A percentile compares a stretch with the other conserved stretches of the same genome.
Evolutionary conservation across 179 eudicot species (phyloP).

Genomic region (Beta macrorhiza): DNA sequence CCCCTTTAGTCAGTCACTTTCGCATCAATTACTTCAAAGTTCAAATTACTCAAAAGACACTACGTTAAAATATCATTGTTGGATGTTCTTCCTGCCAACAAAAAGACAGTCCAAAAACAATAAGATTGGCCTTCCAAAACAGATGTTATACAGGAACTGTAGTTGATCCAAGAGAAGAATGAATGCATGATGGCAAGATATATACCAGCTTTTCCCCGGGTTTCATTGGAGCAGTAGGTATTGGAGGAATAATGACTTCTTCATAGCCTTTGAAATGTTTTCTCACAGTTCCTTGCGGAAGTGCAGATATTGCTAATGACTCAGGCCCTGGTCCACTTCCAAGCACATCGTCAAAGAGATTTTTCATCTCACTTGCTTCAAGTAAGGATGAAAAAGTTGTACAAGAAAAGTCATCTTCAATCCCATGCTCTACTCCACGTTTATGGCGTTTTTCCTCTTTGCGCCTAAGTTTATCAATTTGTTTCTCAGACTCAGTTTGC

Average conservation of each 20-base stretch:
- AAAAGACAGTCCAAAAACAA: background rate
- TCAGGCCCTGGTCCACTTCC: conserved; percentile 73
- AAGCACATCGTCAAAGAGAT: conserved; percentile 74
- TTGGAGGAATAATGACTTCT: conserved; percentile 92
- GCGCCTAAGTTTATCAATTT: conserved; percentile 95
- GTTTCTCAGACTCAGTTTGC: conserved; percentile 79
- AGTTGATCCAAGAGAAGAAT: background rate
- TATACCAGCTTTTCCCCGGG: conserved; percentile 92
- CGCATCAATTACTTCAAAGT: background rate
- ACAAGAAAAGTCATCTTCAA: conserved; percentile 62
- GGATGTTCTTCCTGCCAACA: background rate
- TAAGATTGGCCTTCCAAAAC: background rate
- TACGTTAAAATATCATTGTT: background rate
- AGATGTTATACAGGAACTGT: background rate
- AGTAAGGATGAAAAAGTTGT: conserved; percentile 70
- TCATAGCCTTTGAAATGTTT: conserved; percentile 93
- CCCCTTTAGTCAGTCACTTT: background rate
- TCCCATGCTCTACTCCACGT: conserved; percentile 69
- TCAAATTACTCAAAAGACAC: background rate
- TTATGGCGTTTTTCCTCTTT: conserved; percentile 93
- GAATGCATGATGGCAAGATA: background rate
- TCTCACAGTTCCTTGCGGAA: conserved; percentile 92
- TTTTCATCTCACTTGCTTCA: conserved; percentile 92
- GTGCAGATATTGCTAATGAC: conserved; percentile 57
- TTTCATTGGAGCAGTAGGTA: conserved; percentile 83